Percentiles rank a stretch among this genome's conserved stretches.
phyloP scores from a whole-genome alignment of 2,329 filamentous ascomycete species.

The Zymoseptoria brevis region DNA sequence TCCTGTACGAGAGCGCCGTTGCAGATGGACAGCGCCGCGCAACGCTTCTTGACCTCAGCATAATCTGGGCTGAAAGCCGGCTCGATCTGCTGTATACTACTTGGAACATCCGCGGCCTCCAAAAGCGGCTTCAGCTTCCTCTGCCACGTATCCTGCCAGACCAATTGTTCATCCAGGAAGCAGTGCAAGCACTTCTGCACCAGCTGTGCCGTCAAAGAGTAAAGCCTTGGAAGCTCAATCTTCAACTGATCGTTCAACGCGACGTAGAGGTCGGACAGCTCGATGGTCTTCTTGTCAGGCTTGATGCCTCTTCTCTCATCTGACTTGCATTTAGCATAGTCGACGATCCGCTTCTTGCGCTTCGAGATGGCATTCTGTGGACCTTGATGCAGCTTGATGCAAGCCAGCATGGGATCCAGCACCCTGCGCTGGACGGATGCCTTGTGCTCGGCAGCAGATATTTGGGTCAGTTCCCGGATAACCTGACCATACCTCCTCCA shows the following conservation, averaged over 20 bases:
- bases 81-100: constrained; percentile 65
- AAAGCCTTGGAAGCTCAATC: constrained; percentile 80
- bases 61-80: constrained; percentile 73
- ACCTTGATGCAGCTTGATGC: constrained; percentile 72
- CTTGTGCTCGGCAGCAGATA: constrained; percentile 74
- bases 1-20: constrained; percentile 61
- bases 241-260: constrained; percentile 90
- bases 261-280: constrained; percentile 80
- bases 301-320: constrained; percentile 75
- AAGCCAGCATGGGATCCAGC: constrained; percentile 71
- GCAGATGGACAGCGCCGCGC: constrained; percentile 65
- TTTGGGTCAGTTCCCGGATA: constrained; percentile 75
- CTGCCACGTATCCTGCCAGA: constrained; percentile 77
- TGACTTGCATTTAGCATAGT: constrained; percentile 75
- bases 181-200: constrained; percentile 76
- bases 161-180: constrained; percentile 74
- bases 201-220: constrained; percentile 69
- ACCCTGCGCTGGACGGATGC: constrained; percentile 68
- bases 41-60: constrained; percentile 63
- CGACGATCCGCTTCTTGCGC: constrained; percentile 81
- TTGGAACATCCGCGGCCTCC: constrained; percentile 54
- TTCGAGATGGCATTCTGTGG: constrained; percentile 89
- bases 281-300: constrained; percentile 73
- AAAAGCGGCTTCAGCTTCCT: constrained; percentile 73
- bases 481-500: constrained; percentile 87